Base-by-base conservation (phyloP, 2,329 filamentous ascomycete species). In the Macroventuria anomochaeta region DNA sequence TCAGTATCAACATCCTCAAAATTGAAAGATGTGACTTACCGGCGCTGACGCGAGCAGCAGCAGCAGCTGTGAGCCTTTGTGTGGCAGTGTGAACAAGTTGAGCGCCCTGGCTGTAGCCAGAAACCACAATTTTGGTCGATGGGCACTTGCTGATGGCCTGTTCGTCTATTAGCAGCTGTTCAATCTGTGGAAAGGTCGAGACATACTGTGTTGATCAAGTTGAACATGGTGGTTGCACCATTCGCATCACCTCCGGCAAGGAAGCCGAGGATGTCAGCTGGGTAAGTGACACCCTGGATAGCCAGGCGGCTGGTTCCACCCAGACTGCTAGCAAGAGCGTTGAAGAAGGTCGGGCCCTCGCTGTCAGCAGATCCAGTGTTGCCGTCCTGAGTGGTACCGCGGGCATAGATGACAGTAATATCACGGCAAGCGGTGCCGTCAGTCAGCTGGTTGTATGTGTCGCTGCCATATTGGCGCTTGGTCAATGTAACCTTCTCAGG, bases 231-330 rank as follows among this genome's bases (percentile, higher is more conserved):
- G 11, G 67, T 67, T 38, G 76, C 76, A 5, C 81, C 81, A 2
- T 53, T 62, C 2, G 69, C 55, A 59, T 81, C 79, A 3, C 81
- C 81, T 15, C 79, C 77, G 7, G 70, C 68, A 10, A 81, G 67
- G 59, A 81, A 82, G 0, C 81, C 81, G 12, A 56, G 6, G 17
- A 71, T 50, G 21, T 58, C 58, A 7, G 82, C 82, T 2, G 77
- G 63, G 62, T 85, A 85, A 25, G 78, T 74, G n/a, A 85, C 80
- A 43, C 82, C 83, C 68, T 85, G 83, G n/a, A 83, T 76, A 4
- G 77, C 77, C 12, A 83, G 65, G 41, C 76, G 75, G 42, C 68
- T 71, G 7, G 67, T 58, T 37, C 65, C 72, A 32, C 77, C 80
- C 25, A 83, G 64, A 15, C 67, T 57, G 8, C 63, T 47, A 10